Conservation (phyloP, 805 yeast genomes). For the Komagataella phaffii region DNA sequence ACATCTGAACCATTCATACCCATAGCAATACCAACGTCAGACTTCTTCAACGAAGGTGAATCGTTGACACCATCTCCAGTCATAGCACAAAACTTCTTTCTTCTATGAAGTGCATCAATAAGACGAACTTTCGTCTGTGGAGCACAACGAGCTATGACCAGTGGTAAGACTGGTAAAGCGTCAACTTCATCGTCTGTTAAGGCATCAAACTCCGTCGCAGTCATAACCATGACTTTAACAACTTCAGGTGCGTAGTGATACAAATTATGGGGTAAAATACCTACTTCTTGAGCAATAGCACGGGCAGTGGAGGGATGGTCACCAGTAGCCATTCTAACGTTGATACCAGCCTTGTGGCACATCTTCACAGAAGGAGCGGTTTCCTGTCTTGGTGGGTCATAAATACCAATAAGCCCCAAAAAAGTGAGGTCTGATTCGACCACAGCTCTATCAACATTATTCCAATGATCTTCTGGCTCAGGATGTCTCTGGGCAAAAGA, state of each 20-base stretch:
- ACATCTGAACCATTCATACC: constrained; percentile 74
- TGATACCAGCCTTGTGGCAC: constrained; percentile 66
- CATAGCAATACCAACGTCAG: constrained; percentile 81
- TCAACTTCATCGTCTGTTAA: constrained; percentile 51
- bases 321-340: constrained; percentile 74
- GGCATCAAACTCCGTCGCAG: constrained; percentile 59
- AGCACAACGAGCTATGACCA: constrained; percentile 74
- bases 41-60: constrained; percentile 61
- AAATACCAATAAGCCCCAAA: constrained; percentile 62
- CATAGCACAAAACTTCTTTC: constrained; percentile 60
- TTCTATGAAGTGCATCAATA: constrained; percentile 64
- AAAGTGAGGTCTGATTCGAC: constrained; percentile 44
- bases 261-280: constrained; percentile 53
- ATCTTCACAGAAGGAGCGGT: constrained; percentile 48
- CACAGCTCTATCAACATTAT: constrained; percentile 20
- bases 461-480: constrained; percentile 15
- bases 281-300: constrained; percentile 74
- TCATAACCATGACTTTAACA: constrained; percentile 57
- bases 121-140: constrained; percentile 73
- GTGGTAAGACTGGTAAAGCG: constrained; percentile 48
- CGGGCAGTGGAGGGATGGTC: constrained; percentile 70
- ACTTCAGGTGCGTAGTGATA: constrained; percentile 40
- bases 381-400: constrained; percentile 70
- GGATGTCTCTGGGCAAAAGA: constrained; percentile 45
- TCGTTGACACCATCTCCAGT: constrained; percentile 80